Base-by-base conservation (phyloP, 1,284 basidiomycete genomes). In the Wolfiporia cocos region DNA sequence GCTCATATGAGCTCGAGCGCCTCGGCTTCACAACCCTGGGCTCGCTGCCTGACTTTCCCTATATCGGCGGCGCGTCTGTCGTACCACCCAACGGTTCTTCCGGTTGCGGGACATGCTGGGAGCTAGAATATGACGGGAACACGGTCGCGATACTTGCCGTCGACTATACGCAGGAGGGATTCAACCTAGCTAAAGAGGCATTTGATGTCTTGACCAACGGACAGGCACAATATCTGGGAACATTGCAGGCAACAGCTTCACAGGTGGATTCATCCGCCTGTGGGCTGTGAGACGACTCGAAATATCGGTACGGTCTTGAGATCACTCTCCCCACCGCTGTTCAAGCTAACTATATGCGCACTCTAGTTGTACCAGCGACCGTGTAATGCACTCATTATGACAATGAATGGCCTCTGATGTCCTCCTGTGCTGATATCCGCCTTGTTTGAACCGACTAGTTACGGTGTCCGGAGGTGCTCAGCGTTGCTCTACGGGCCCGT, bases 41-140 rank as follows among this genome's bases (percentile, higher is more conserved):
- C 3, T 59, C 59, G 10, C 56, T 78, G 24, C 68, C 70, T n/a
- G 54, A 23, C 22, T 78, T 67, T 57, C 73, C 74, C 12, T 55
- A 64, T 47, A 54, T 77, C 45, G 74, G 71, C 14, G 74, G 67
- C n/a, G 64, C 60, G 3, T 49, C 49, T 23, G 60, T 59, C n/a
- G 56, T 76, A 17, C 46, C 47, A 10, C 62, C 59, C 1, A 71
- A 57, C 56, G 63, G 66, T 52, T 66, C 64, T 2, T n/a, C 52
- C 17, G 50, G 53, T 19, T 73, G 70, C 49, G 69, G 69, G 31
- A 62, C 66, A 12, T 75, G 68, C 57, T 71, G 67, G 62, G 31
- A 63, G 42, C 54, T 73, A 34, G 58, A 56, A 4, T 69, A 63
- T 49, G 54, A 55, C 19, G 59, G 57, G 18, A 62, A 45, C 11